Percentiles rank a stretch among this genome's conserved stretches.
Conservation (phyloP, 139 green algal genomes). For the Marvania coccoides region DNA sequence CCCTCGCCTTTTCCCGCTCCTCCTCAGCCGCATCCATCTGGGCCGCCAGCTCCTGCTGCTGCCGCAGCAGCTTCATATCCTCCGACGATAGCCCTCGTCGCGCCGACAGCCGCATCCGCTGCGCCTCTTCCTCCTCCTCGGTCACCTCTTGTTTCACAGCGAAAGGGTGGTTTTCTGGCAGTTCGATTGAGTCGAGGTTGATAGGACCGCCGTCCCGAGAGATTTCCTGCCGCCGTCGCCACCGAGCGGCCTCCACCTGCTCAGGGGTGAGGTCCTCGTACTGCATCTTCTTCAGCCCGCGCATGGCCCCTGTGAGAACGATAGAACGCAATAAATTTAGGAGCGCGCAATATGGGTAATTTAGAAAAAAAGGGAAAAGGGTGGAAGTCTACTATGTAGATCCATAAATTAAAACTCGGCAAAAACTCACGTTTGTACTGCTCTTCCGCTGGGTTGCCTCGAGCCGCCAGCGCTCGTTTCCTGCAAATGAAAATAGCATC, state of each 20-base stretch:
- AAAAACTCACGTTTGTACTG: constrained; percentile 1
- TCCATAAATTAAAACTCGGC: not conserved
- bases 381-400: too few species aligned
- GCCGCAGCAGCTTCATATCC: constrained; percentile 22
- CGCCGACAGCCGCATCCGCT: constrained; percentile 13
- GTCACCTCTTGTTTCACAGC: constrained; percentile 53
- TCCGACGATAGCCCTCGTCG: constrained; percentile 29
- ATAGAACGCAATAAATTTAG: too few species aligned
- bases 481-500: too few species aligned
- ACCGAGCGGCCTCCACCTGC: constrained; percentile 50
- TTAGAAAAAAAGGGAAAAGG: too few species aligned
- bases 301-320: constrained; percentile 57
- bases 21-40: constrained; percentile 1
- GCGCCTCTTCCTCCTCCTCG: constrained; percentile 37
- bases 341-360: too few species aligned
- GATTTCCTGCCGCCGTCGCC: constrained; percentile 34
- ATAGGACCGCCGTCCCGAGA: constrained; percentile 9
- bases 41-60: constrained; percentile 22
- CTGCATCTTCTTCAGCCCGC: constrained; percentile 53
- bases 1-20: not conserved
- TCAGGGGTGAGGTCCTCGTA: constrained; percentile 57
- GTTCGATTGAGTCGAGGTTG: constrained; percentile 56
- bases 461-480: not conserved
- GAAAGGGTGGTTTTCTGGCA: constrained; percentile 79
- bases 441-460: constrained; percentile 9